Evolutionary conservation across 768 basidiomycete genomes (phyloP).

Genomic region (Boletus reticulatus): DNA sequence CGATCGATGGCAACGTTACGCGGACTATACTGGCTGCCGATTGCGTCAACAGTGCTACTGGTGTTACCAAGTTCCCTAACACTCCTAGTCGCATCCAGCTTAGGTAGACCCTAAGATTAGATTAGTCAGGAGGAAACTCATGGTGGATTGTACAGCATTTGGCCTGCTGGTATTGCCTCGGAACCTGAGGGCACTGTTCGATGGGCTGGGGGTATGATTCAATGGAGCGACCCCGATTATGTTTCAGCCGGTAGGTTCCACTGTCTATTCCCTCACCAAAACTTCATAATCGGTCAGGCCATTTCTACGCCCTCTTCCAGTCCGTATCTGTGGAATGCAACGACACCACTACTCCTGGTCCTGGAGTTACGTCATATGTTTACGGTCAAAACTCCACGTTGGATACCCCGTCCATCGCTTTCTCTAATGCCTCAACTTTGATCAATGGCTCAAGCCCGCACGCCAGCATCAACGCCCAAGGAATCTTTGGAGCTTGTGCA

Average conservation of each 20-base stretch:
- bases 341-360: constrained; percentile 41
- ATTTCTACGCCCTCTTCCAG: constrained; percentile 66
- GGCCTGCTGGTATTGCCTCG: constrained; percentile 75
- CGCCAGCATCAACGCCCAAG: constrained; percentile 5
- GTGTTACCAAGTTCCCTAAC: constrained; percentile 63
- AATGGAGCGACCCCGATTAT: constrained; percentile 82
- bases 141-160: constrained; percentile 42
- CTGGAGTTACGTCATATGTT: constrained; percentile 60
- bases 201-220: constrained; percentile 83
- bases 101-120: constrained; percentile 44
- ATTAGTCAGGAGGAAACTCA: constrained; percentile 1
- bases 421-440: constrained; percentile 58
- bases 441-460: constrained; percentile 39
- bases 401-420: constrained; percentile 50
- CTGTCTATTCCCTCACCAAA: neutral
- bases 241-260: constrained; percentile 48
- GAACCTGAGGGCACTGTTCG: constrained; percentile 65
- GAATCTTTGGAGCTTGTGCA: constrained; percentile 11
- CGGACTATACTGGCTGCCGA: constrained; percentile 66
- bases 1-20: constrained; percentile 68
- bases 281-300: constrained; percentile 38
- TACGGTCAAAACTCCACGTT: constrained; percentile 56
- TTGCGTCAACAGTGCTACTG: constrained; percentile 46
- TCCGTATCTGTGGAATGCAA: constrained; percentile 65
- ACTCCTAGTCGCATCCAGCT: constrained; percentile 83